A percentile compares a stretch with the other conserved stretches of the same genome.
Evolutionary conservation across 2,329 filamentous ascomycete genomes (phyloP).

Genomic region (Pyrenophora graminea): DNA sequence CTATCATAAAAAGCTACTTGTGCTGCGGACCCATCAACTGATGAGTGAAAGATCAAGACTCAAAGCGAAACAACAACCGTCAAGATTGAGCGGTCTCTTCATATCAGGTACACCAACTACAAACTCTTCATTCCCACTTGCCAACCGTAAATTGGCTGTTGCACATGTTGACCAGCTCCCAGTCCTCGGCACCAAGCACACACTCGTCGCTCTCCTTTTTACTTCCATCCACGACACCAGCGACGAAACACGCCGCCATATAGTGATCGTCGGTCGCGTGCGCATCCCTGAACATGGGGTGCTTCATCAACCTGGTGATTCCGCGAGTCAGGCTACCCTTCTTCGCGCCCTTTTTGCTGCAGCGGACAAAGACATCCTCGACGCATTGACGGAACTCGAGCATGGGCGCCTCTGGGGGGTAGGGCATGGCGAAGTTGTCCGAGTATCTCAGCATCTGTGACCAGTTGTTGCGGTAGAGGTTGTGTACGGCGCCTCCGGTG

Average conservation of each 20-base stretch:
- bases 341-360: slow-evolving; percentile 53
- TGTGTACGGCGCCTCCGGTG: slow-evolving; percentile 69
- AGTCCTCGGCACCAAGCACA: slow-evolving; percentile 37
- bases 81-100: no score
- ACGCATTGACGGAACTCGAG: slow-evolving; percentile 69
- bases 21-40: no score
- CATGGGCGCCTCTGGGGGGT: slow-evolving; percentile 63
- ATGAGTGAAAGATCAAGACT: no score
- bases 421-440: slow-evolving; percentile 65
- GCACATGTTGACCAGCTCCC: slow-evolving; percentile 43
- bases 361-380: slow-evolving; percentile 62
- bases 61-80: no score
- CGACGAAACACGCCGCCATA: slow-evolving; percentile 67
- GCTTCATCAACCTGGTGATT: slow-evolving; percentile 68
- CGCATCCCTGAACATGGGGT: slow-evolving; percentile 67
- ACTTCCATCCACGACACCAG: slow-evolving; percentile 51
- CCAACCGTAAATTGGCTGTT: slow-evolving; percentile 42
- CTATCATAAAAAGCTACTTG: no score
- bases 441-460: slow-evolving; percentile 64
- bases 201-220: slow-evolving; percentile 26
- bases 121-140: slow-evolving; percentile 19
- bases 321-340: slow-evolving; percentile 54
- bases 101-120: neutral
- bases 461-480: slow-evolving; percentile 71
- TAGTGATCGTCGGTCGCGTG: slow-evolving; percentile 74